Evolutionary conservation across 1,139 yeast species (phyloP).

Genomic region (Yamadazyma atlantica): DNA sequence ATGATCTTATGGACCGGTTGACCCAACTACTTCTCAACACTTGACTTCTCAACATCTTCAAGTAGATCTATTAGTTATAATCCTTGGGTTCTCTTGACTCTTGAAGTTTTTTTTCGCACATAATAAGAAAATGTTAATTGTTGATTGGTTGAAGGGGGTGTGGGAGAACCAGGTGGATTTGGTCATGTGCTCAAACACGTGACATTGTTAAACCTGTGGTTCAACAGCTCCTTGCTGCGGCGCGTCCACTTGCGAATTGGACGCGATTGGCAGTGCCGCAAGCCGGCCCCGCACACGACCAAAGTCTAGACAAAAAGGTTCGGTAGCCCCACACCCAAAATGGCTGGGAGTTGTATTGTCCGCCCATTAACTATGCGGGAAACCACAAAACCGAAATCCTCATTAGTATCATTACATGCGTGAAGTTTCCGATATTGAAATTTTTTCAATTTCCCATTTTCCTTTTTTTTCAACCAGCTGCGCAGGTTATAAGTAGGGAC

Average conservation of each 20-base stretch:
- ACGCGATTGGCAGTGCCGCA: too few relatives aligned
- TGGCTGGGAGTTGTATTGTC: background rate
- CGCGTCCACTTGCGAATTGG: too few relatives aligned
- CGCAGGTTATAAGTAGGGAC: background rate
- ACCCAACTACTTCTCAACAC: background rate
- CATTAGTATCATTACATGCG: background rate
- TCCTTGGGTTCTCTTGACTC: too few relatives aligned
- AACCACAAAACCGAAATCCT: background rate
- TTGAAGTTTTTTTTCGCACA: conserved; percentile 6
- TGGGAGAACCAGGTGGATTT: too few relatives aligned
- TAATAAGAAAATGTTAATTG: conserved; percentile 12
- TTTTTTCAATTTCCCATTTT: background rate
- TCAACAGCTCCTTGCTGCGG: too few relatives aligned
- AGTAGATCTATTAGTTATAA: background rate
- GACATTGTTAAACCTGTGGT: too few relatives aligned
- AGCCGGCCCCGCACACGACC: too few relatives aligned
- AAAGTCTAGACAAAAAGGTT: background rate
- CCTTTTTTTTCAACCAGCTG: background rate
- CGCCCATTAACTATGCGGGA: too few relatives aligned
- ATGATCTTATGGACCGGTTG: conserved; percentile 7
- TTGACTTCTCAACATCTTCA: conserved; percentile 1
- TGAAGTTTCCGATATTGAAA: background rate
- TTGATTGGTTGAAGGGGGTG: conserved; percentile 14
- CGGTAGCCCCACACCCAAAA: background rate
- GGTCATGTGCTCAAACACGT: too few relatives aligned